Percentiles rank a stretch among this genome's conserved stretches.
These are phyloP conservation scores for Coniochaeta sp. DNA, from an alignment of 2,329 filamentous ascomycete species.

Conservation along the genomic window DNA sequence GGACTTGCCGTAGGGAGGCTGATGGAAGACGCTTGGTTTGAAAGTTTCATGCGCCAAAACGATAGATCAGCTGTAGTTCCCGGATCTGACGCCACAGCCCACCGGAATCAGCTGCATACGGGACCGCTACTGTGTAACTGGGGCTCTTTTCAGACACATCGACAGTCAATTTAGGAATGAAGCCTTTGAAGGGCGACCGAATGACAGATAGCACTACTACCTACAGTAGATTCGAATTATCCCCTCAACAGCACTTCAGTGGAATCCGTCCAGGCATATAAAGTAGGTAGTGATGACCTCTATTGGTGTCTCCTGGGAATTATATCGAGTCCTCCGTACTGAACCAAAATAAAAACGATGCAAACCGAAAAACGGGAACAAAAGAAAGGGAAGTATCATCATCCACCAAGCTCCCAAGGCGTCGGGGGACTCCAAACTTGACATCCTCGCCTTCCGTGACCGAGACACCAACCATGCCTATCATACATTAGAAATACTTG, in stretches of 20 bases:
- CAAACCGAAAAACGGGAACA: not conserved
- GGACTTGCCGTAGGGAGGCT: not conserved
- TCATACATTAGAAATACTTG: not conserved
- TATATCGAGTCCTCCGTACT: not conserved
- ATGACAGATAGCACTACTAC: not conserved
- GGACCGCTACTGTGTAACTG: not conserved
- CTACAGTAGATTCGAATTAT: no score
- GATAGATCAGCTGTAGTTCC: not conserved
- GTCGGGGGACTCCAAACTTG: not conserved
- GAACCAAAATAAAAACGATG: not conserved
- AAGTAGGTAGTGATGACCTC: no score
- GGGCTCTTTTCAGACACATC: not conserved
- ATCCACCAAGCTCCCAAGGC: not conserved
- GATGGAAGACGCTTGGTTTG: not conserved
- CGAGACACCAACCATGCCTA: not conserved
- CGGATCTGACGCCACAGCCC: not conserved
- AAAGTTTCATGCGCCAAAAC: slow-evolving; percentile 1
- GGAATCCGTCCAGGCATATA: no score
- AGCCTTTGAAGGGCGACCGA: no score
- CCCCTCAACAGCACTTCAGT: no score
- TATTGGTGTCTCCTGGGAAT: not conserved
- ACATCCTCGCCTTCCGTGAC: not conserved
- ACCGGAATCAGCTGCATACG: not conserved
- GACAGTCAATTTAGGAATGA: not conserved
- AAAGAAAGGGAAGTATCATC: not conserved